phyloP scores from a whole-genome alignment of 2,329 filamentous ascomycete species.

The Colletotrichum sp. region DNA sequence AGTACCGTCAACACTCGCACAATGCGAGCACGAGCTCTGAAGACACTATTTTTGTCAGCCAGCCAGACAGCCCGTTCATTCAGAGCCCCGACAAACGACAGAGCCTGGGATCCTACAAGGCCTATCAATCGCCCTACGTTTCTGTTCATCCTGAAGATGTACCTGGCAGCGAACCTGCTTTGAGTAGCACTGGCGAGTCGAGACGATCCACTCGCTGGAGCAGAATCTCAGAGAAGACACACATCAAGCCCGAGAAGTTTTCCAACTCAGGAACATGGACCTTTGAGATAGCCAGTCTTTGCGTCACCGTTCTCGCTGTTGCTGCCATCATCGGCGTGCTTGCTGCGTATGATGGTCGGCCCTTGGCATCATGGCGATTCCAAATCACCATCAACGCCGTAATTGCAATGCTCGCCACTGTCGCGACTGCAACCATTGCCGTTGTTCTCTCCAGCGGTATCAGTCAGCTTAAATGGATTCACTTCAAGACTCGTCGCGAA shows the following conservation, averaged over 20 bases:
- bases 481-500: constrained; percentile 31
- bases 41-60: constrained; percentile 7
- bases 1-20: constrained; percentile 12
- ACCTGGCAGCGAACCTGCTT: not conserved
- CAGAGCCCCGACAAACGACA: not conserved
- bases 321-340: constrained; percentile 32
- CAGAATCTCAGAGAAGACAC: not conserved
- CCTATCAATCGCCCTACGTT: not conserved
- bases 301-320: constrained; percentile 28
- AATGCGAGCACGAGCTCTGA: constrained; percentile 9
- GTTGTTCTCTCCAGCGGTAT: constrained; percentile 33
- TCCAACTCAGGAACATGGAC: constrained; percentile 28
- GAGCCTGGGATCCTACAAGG: not conserved
- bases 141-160: constrained; percentile 3
- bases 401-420: constrained; percentile 33
- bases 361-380: constrained; percentile 33
- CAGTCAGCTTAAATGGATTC: constrained; percentile 36
- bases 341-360: constrained; percentile 29
- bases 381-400: constrained; percentile 36
- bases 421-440: constrained; percentile 31
- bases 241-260: constrained; percentile 6
- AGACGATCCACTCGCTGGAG: constrained; percentile 12
- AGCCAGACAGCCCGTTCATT: constrained; percentile 2
- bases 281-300: constrained; percentile 29
- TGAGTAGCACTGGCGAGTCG: constrained; percentile 2